A percentile compares a stretch with the other conserved stretches of the same genome.
phyloP scores from a whole-genome alignment of 2,329 filamentous ascomycete species.

The Boeremia exigua region DNA sequence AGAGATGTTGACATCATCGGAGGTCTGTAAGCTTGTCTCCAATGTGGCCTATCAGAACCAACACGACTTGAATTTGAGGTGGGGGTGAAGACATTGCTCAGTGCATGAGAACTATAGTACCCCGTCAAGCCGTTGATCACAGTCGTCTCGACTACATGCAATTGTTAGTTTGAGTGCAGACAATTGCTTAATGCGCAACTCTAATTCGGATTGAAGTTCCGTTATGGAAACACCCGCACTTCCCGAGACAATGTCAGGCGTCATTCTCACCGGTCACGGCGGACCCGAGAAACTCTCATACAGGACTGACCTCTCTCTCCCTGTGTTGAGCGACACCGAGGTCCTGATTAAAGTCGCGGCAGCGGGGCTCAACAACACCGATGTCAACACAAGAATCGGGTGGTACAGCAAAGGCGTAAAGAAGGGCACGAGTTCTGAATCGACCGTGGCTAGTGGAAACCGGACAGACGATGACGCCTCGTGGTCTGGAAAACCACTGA shows the following conservation, averaged over 20 bases:
- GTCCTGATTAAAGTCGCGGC: slow-evolving; percentile 16
- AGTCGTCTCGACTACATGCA: no score
- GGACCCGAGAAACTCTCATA: slow-evolving; percentile 17
- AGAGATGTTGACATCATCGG: neutral
- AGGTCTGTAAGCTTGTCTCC: neutral
- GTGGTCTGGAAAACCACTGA: slow-evolving; percentile 12
- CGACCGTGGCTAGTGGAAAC: neutral
- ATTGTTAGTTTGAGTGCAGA: no score
- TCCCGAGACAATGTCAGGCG: slow-evolving; percentile 11
- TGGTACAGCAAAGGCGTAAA: slow-evolving; percentile 20
- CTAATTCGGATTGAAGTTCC: no score
- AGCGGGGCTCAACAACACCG: slow-evolving; percentile 20
- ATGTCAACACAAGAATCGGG: slow-evolving; percentile 21
- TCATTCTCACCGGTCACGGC: slow-evolving; percentile 16
- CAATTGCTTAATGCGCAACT: no score
- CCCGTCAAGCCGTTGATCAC: no score
- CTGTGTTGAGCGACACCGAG: slow-evolving; percentile 1
- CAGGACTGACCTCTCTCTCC: slow-evolving; percentile 6
- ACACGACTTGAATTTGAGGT: no score
- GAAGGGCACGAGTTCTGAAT: neutral
- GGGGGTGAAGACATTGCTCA: no score
- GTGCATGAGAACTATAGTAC: no score
- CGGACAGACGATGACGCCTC: slow-evolving; percentile 6
- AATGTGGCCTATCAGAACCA: neutral
- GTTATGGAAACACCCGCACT: neutral